phyloP scores from a whole-genome alignment of 768 basidiomycete species.

The Pulveroboletus sp. region DNA sequence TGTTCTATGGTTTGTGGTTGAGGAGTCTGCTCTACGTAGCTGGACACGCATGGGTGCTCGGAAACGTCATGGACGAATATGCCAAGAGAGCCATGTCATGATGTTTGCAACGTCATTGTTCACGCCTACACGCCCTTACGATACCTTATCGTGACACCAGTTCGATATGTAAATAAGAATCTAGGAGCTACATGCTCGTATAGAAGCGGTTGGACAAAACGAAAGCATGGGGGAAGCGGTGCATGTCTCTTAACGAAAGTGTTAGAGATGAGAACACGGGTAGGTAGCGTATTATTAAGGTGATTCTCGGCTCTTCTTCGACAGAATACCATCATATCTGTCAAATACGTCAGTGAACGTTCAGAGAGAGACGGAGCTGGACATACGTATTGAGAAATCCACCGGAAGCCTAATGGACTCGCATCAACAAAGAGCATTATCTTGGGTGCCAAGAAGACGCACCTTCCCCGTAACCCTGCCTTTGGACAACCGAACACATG shows the following conservation, averaged over 20 bases:
- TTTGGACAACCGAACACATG: conserved; percentile 99
- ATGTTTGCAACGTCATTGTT: not conserved
- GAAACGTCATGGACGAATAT: conserved; percentile 54
- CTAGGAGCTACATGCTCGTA: conserved; percentile 18
- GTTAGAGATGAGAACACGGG: conserved; percentile 15
- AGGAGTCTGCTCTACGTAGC: conserved; percentile 70
- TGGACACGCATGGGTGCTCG: conserved; percentile 79
- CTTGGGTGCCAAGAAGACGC: conserved; percentile 9
- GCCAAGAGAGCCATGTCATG: not conserved
- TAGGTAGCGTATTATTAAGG: conserved; percentile 22
- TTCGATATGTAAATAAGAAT: conserved; percentile 17
- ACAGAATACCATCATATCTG: conserved; percentile 24
- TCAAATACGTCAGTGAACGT: conserved; percentile 6
- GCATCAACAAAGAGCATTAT: conserved; percentile 4
- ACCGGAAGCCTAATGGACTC: conserved; percentile 68
- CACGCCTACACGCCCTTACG: not conserved
- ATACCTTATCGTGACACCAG: not conserved
- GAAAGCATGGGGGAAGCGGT: conserved; percentile 15
- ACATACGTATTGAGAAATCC: conserved; percentile 95
- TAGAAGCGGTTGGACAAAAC: conserved; percentile 4
- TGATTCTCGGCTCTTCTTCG: conserved; percentile 1
- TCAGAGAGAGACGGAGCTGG: not conserved
- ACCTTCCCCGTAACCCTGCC: conserved; percentile 98
- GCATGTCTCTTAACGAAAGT: conserved; percentile 12
- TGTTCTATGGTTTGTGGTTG: conserved; percentile 74